phyloP scores from a whole-genome alignment of 2,329 filamentous ascomycete genomes.

The Hypoxylon sp. region DNA sequence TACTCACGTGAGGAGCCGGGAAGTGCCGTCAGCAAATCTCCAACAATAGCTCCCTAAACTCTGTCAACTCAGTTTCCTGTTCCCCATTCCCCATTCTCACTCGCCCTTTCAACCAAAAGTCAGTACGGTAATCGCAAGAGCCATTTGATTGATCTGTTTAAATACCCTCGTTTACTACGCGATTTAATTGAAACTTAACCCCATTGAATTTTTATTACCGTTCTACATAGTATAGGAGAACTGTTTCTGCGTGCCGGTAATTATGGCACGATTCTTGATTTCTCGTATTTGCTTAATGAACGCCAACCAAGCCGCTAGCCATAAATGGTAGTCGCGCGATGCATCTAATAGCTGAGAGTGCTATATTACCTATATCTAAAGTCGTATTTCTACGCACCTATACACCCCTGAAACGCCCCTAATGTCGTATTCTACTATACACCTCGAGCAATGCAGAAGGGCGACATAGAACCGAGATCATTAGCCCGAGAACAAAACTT shows the following conservation, averaged over 20 bases:
- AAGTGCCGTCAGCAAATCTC: constrained; percentile 1
- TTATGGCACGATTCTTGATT: neutral
- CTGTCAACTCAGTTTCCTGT: neutral
- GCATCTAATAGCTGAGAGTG: neutral
- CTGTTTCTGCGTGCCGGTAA: neutral
- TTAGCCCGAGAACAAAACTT: neutral
- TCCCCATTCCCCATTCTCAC: too few species aligned
- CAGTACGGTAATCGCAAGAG: too few species aligned
- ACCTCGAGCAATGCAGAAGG: constrained; percentile 7
- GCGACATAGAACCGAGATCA: constrained; percentile 4
- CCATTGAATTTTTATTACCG: too few species aligned
- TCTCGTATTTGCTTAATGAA: constrained; percentile 14
- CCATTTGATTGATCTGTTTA: too few species aligned
- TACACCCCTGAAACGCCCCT: constrained; percentile 28
- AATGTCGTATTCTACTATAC: constrained; percentile 19
- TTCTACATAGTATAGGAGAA: too few species aligned
- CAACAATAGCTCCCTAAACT: neutral
- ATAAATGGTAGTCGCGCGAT: constrained; percentile 14
- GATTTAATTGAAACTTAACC: too few species aligned
- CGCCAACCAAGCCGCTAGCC: constrained; percentile 4
- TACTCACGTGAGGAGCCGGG: neutral
- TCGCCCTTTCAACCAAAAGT: too few species aligned
- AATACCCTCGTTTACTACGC: too few species aligned
- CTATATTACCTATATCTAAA: constrained; percentile 20
- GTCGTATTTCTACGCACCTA: constrained; percentile 15